Percentiles rank a stretch among this genome's conserved stretches.
Evolutionary conservation across 2,329 filamentous ascomycete genomes (phyloP).

Genomic region (Ophiocordyceps australis): DNA sequence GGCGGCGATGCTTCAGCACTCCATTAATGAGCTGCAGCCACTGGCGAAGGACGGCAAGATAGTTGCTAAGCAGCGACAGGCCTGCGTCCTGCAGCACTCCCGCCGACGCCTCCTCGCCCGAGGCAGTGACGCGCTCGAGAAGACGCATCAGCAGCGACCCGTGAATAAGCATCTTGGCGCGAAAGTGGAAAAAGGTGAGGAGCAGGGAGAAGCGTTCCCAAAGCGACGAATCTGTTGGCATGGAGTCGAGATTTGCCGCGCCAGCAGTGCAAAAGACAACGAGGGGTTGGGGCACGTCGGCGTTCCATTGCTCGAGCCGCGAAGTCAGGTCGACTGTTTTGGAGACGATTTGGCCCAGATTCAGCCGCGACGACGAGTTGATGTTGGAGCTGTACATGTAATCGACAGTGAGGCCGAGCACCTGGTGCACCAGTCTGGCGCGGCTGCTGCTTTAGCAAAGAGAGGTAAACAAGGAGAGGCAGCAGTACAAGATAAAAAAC

Average conservation of each 20-base stretch:
- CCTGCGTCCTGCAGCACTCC: slow-evolving; percentile 4
- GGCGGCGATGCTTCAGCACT: slow-evolving; percentile 4
- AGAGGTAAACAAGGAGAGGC: no score
- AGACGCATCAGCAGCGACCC: slow-evolving; percentile 4
- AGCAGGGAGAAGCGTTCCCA: slow-evolving; percentile 4
- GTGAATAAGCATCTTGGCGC: slow-evolving; percentile 2
- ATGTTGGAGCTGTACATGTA: slow-evolving; percentile 6
- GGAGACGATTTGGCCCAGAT: slow-evolving; percentile 3
- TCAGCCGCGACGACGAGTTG: slow-evolving; percentile 1
- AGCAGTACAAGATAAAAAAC: neutral
- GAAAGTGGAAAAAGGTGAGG: slow-evolving; percentile 3
- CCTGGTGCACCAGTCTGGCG: slow-evolving; percentile 5
- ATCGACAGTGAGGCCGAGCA: slow-evolving; percentile 6
- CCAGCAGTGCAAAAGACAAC: no score
- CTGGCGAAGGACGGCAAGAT: slow-evolving; percentile 5
- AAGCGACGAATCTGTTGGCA: slow-evolving; percentile 1
- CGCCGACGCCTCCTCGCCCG: slow-evolving; percentile 1
- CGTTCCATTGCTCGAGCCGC: slow-evolving; percentile 5
- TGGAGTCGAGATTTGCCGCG: no score
- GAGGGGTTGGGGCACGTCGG: slow-evolving; percentile 1
- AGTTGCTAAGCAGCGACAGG: slow-evolving; percentile 6
- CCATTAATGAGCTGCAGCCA: slow-evolving; percentile 5
- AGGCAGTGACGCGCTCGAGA: slow-evolving; percentile 4
- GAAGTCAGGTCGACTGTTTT: slow-evolving; percentile 6
- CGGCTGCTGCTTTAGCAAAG: neutral